These are phyloP conservation scores for Anethum foeniculum DNA, from an alignment of 140 eudicot genomes.

Conservation along the genomic window DNA sequence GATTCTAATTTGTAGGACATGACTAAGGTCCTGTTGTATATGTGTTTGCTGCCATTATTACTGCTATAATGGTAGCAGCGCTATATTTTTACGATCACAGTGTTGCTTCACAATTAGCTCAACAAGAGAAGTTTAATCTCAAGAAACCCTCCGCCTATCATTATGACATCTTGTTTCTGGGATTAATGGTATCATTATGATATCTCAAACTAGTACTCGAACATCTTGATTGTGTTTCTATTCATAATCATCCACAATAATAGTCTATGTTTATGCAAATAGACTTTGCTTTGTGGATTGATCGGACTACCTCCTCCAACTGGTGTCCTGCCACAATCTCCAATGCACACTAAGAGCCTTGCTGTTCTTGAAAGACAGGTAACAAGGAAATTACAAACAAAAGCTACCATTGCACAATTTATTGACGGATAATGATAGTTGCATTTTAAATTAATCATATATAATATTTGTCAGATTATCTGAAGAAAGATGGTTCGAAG, in stretches of 20 bases:
- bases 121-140: slow-evolving; percentile 42
- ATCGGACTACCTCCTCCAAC: slow-evolving; percentile 47
- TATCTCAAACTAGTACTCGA: neutral
- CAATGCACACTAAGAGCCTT: slow-evolving; percentile 46
- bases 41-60: slow-evolving; percentile 37
- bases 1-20: slow-evolving; percentile 24
- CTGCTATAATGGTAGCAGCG: slow-evolving; percentile 41
- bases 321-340: slow-evolving; percentile 49
- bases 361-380: slow-evolving; percentile 38
- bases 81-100: slow-evolving; percentile 46
- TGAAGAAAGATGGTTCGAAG: slow-evolving; percentile 50
- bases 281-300: slow-evolving; percentile 47
- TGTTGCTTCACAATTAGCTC: slow-evolving; percentile 50
- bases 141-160: slow-evolving; percentile 44
- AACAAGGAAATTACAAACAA: neutral
- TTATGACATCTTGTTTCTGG: slow-evolving; percentile 36
- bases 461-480: slow-evolving; percentile 26
- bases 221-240: neutral
- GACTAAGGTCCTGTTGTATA: slow-evolving; percentile 29
- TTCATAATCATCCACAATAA: neutral
- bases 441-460: neutral
- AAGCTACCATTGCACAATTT: neutral
- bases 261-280: neutral
- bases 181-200: slow-evolving; percentile 42
- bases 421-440: neutral